Percentiles rank a stretch among this genome's conserved stretches.
These are phyloP conservation scores for Wickerhamomyces queroliae DNA, from an alignment of 805 yeast species.

Conservation along the genomic window DNA sequence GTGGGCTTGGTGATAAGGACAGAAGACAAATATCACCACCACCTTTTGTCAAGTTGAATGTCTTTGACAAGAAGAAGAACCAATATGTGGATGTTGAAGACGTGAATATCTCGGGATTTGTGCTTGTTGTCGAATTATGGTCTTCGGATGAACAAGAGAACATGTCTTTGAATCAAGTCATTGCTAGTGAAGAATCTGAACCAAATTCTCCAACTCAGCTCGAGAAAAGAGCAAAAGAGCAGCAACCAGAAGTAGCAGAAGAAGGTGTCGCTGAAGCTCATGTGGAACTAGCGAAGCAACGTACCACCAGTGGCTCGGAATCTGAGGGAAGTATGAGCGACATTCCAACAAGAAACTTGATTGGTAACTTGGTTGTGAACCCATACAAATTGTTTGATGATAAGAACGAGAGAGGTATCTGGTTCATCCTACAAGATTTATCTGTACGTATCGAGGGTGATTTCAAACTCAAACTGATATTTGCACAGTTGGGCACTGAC, in stretches of 20 bases:
- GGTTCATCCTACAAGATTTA: slow-evolving; percentile 37
- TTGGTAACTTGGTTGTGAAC: slow-evolving; percentile 33
- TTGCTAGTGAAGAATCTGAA: slow-evolving; percentile 1
- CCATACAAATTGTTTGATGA: slow-evolving; percentile 33
- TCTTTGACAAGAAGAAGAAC: slow-evolving; percentile 19
- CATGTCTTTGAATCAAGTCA: slow-evolving; percentile 15
- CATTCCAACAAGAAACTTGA: slow-evolving; percentile 30
- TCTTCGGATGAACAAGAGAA: slow-evolving; percentile 25
- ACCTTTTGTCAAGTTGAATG: slow-evolving; percentile 22
- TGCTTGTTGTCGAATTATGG: slow-evolving; percentile 36
- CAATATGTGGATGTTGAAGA: slow-evolving; percentile 19
- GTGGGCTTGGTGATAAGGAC: slow-evolving; percentile 38
- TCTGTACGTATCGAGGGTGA: slow-evolving; percentile 38
- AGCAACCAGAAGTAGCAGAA: not conserved
- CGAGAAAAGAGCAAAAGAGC: not conserved
- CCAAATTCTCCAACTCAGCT: not conserved
- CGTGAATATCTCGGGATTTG: slow-evolving; percentile 27
- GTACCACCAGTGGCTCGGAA: slow-evolving; percentile 1
- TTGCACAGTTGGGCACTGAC: slow-evolving; percentile 25
- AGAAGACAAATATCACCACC: slow-evolving; percentile 29
- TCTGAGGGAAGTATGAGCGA: slow-evolving; percentile 12
- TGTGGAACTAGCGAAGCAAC: no score
- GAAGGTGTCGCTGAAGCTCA: no score
- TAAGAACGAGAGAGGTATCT: slow-evolving; percentile 28
- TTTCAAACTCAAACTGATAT: slow-evolving; percentile 30